These are phyloP conservation scores for Penicillium arizonense DNA, from an alignment of 495 filamentous ascomycete genomes.

Conservation along the genomic window DNA sequence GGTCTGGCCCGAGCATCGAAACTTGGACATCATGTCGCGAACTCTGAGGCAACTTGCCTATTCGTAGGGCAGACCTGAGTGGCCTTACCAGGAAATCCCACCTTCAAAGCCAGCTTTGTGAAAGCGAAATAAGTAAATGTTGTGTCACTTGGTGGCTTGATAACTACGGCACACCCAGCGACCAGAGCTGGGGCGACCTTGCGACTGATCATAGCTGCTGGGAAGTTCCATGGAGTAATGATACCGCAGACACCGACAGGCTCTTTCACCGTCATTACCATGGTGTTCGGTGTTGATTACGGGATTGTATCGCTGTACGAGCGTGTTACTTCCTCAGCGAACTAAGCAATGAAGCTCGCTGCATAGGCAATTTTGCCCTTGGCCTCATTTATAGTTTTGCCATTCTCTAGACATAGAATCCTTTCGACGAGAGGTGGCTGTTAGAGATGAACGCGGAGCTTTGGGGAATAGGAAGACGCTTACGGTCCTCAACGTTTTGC, in stretches of 20 bases:
- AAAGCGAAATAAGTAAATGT: slow-evolving; percentile 46
- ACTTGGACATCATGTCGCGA: slow-evolving; percentile 43
- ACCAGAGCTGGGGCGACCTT: slow-evolving; percentile 63
- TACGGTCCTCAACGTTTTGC: too few species aligned
- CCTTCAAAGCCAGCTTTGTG: slow-evolving; percentile 49
- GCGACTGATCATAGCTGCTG: slow-evolving; percentile 79
- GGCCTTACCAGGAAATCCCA: slow-evolving; percentile 8
- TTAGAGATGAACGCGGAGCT: too few species aligned
- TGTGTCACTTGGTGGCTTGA: slow-evolving; percentile 50
- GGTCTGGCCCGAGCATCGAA: slow-evolving; percentile 52
- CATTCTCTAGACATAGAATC: slow-evolving; percentile 46
- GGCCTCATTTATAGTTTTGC: slow-evolving; percentile 63
- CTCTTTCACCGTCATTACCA: slow-evolving; percentile 28
- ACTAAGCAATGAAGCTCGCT: slow-evolving; percentile 65
- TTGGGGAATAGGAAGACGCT: too few species aligned
- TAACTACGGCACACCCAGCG: slow-evolving; percentile 49
- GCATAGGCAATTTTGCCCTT: slow-evolving; percentile 61
- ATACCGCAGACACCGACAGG: slow-evolving; percentile 37
- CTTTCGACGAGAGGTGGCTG: too few species aligned
- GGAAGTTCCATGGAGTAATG: slow-evolving; percentile 72
- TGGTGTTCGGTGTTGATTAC: slow-evolving; percentile 48
- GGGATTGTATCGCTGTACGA: slow-evolving; percentile 66
- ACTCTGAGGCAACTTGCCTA: slow-evolving; percentile 25
- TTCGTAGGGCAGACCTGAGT: slow-evolving; percentile 28
- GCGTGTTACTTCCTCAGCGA: slow-evolving; percentile 62